Conservation (phyloP, 2,329 filamentous ascomycete species). For the Ophiosphaerella narmari region DNA sequence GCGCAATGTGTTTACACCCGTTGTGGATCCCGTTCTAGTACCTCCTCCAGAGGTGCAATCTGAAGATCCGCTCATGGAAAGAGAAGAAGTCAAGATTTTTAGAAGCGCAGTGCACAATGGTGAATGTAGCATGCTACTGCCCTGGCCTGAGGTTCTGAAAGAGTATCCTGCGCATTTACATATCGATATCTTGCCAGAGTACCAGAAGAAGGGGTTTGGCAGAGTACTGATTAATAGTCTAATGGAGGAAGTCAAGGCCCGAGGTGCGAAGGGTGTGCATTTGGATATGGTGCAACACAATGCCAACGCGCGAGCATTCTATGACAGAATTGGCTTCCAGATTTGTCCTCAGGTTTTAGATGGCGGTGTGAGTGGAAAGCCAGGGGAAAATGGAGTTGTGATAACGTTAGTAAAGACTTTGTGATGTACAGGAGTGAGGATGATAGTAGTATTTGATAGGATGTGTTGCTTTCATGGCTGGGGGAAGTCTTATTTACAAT, state of each 20-base stretch:
- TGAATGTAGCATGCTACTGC: slow-evolving; percentile 30
- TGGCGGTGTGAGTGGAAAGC: slow-evolving; percentile 30
- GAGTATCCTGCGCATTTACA: slow-evolving; percentile 46
- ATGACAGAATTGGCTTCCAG: slow-evolving; percentile 32
- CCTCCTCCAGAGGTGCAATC: slow-evolving; percentile 14
- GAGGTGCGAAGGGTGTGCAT: slow-evolving; percentile 40
- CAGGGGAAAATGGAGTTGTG: slow-evolving; percentile 27
- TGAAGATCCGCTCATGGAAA: slow-evolving; percentile 20
- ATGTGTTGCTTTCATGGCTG: neutral
- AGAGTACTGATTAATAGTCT: slow-evolving; percentile 31
- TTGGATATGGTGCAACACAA: slow-evolving; percentile 44
- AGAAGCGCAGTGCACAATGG: slow-evolving; percentile 23
- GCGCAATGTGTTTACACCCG: slow-evolving; percentile 31
- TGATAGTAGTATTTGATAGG: neutral
- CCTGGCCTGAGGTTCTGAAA: slow-evolving; percentile 20
- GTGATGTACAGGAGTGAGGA: slow-evolving; percentile 5
- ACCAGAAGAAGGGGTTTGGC: slow-evolving; percentile 41
- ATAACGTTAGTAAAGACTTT: slow-evolving; percentile 31
- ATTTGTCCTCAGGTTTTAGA: slow-evolving; percentile 31
- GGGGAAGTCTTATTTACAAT: neutral
- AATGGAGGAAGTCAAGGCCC: slow-evolving; percentile 22
- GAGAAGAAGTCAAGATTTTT: slow-evolving; percentile 19
- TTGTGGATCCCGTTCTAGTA: slow-evolving; percentile 23
- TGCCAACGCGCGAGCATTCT: slow-evolving; percentile 31
- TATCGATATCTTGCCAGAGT: slow-evolving; percentile 43